Evolutionary conservation across 805 yeast species (phyloP).

Genomic region (Peterozyma toletana): DNA sequence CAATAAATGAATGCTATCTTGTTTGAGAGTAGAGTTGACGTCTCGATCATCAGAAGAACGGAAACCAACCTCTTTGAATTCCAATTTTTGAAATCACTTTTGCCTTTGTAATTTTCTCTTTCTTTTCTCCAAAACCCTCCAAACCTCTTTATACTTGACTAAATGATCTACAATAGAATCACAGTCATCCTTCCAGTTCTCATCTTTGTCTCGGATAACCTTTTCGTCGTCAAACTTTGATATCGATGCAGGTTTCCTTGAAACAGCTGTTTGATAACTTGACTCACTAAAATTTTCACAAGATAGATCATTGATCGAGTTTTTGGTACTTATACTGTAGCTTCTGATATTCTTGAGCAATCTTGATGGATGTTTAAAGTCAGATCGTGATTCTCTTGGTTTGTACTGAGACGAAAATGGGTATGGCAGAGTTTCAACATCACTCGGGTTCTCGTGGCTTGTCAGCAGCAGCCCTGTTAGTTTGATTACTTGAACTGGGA

Average conservation of each 20-base stretch:
- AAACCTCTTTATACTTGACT: slow-evolving; percentile 1
- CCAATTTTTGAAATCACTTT: too few species aligned
- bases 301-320: background rate
- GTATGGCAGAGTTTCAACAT: background rate
- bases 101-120: background rate
- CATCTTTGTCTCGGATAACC: background rate
- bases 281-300: background rate
- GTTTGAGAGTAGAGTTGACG: too few species aligned
- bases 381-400: background rate
- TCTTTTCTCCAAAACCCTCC: background rate
- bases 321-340: background rate
- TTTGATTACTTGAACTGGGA: too few species aligned
- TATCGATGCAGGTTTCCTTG: background rate
- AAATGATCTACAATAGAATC: slow-evolving; percentile 1
- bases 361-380: background rate
- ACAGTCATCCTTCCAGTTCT: slow-evolving; percentile 4
- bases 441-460: too few species aligned
- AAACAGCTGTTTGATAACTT: background rate
- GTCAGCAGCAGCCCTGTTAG: too few species aligned
- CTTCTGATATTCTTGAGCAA: background rate
- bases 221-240: background rate
- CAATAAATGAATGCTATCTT: too few species aligned
- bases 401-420: background rate
- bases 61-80: too few species aligned
- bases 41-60: too few species aligned